phyloP scores from a whole-genome alignment of 306 rosid species.

The Hippophae tibetana region DNA sequence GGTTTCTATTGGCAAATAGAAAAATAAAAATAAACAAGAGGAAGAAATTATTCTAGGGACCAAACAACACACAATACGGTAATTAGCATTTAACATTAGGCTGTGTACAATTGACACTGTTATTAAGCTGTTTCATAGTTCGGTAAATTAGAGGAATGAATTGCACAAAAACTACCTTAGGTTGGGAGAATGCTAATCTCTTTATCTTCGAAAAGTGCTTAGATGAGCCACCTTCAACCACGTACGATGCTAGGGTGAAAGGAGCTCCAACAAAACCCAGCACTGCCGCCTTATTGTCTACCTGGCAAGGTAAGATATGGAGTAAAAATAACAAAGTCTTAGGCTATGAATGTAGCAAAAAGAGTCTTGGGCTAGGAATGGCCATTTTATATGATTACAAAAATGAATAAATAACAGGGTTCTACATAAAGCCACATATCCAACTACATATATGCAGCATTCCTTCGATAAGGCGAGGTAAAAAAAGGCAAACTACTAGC shows the following conservation, averaged over 20 bases:
- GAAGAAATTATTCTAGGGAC: too few species aligned
- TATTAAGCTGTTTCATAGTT: neutral
- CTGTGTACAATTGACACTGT: neutral
- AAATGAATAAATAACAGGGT: too few species aligned
- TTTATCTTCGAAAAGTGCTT: conserved; percentile 78
- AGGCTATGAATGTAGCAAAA: neutral
- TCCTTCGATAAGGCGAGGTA: too few species aligned
- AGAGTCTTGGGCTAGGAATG: conserved; percentile 4
- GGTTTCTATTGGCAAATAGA: neutral
- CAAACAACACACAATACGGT: too few species aligned
- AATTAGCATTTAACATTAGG: too few species aligned
- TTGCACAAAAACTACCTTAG: conserved; percentile 23
- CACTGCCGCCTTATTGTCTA: conserved; percentile 79
- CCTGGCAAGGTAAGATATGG: conserved; percentile 39
- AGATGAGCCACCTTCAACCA: conserved; percentile 97
- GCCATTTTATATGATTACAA: too few species aligned
- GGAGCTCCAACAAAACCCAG: conserved; percentile 99
- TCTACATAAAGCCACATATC: too few species aligned
- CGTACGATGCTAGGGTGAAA: conserved; percentile 89
- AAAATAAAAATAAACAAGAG: neutral
- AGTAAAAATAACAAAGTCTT: conserved; percentile 5
- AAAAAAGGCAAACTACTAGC: too few species aligned
- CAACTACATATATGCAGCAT: too few species aligned
- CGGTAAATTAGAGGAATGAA: neutral
- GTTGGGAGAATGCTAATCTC: conserved; percentile 42